These are phyloP conservation scores for Cercis canadensis DNA, from an alignment of 306 rosid species.

Conservation along the genomic window DNA sequence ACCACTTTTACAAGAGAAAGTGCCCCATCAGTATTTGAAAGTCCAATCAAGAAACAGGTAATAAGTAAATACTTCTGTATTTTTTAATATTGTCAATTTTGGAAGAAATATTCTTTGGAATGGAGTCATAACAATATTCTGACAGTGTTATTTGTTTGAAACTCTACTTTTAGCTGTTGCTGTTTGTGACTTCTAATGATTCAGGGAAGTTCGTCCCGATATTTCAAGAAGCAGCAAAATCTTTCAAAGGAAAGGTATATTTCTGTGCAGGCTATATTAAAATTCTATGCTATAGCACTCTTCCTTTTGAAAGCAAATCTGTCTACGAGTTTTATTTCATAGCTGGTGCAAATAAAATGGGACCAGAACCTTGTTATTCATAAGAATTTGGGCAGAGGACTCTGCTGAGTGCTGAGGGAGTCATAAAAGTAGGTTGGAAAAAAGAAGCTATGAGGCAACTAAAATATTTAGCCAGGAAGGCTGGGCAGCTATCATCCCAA, in stretches of 20 bases:
- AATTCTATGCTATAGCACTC: conserved; percentile 16
- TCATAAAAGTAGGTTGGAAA: conserved; percentile 24
- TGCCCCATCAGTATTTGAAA: conserved; percentile 87
- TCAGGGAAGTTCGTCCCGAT: conserved; percentile 69
- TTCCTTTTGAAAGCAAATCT: conserved; percentile 19
- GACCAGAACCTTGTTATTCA: background rate
- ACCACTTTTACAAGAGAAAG: conserved; percentile 82
- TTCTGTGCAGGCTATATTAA: conserved; percentile 22
- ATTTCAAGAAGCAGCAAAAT: conserved; percentile 79
- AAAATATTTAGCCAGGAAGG: conserved; percentile 13
- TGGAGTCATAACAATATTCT: conserved; percentile 10
- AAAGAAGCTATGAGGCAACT: background rate
- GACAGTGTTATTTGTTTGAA: conserved; percentile 29
- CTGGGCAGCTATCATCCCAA: background rate
- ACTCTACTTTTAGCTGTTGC: conserved; percentile 62
- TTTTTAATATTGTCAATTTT: conserved; percentile 13
- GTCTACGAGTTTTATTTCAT: conserved; percentile 17
- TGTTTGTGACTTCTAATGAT: conserved; percentile 76
- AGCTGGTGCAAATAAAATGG: conserved; percentile 12
- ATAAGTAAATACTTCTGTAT: conserved; percentile 22
- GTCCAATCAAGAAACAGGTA: conserved; percentile 94
- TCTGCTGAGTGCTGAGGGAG: conserved; percentile 16
- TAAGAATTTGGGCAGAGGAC: background rate
- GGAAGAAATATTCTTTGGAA: conserved; percentile 16
- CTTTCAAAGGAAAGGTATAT: conserved; percentile 91